Evolutionary conservation across 2,329 filamentous ascomycete species (phyloP).

Genomic region (Coniosporium tulheliwenetii): DNA sequence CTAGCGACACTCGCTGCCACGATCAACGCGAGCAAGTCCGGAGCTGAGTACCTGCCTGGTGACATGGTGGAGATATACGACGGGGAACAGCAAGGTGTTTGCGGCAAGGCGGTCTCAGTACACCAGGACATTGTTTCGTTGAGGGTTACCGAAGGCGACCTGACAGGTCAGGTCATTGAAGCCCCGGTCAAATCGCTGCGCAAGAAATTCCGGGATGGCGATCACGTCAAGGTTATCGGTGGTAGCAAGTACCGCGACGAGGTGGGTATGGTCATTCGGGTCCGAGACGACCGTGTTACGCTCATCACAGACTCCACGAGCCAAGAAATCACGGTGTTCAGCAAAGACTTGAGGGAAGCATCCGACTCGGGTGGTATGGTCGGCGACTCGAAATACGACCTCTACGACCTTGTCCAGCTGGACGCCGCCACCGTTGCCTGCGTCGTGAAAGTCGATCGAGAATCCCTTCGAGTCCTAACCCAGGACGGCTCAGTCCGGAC

Average conservation of each 20-base stretch:
- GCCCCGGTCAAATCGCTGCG: constrained; percentile 83
- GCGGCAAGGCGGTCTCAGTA: constrained; percentile 72
- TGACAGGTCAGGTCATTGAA: constrained; percentile 74
- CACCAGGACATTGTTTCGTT: constrained; percentile 87
- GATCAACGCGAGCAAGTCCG: constrained; percentile 67
- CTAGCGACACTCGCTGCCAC: constrained; percentile 80
- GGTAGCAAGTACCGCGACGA: constrained; percentile 90
- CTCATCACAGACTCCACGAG: constrained; percentile 85
- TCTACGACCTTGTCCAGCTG: constrained; percentile 88
- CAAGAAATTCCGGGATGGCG: constrained; percentile 83
- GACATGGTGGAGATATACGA: constrained; percentile 95
- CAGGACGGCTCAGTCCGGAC: constrained; percentile 74
- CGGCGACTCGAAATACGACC: constrained; percentile 71
- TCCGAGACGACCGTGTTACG: constrained; percentile 82
- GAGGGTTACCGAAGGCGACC: constrained; percentile 65
- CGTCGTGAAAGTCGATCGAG: constrained; percentile 87
- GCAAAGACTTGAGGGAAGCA: constrained; percentile 87
- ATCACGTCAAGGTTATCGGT: constrained; percentile 97
- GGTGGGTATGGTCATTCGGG: constrained; percentile 91
- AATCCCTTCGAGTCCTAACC: constrained; percentile 78
- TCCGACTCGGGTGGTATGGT: constrained; percentile 81
- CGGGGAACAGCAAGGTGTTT: constrained; percentile 84
- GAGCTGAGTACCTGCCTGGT: constrained; percentile 75
- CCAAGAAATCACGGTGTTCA: constrained; percentile 92
- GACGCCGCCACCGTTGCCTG: constrained; percentile 86